phyloP scores from a whole-genome alignment of 2,329 filamentous ascomycete species.

The Orbilia blumenaviensis region DNA sequence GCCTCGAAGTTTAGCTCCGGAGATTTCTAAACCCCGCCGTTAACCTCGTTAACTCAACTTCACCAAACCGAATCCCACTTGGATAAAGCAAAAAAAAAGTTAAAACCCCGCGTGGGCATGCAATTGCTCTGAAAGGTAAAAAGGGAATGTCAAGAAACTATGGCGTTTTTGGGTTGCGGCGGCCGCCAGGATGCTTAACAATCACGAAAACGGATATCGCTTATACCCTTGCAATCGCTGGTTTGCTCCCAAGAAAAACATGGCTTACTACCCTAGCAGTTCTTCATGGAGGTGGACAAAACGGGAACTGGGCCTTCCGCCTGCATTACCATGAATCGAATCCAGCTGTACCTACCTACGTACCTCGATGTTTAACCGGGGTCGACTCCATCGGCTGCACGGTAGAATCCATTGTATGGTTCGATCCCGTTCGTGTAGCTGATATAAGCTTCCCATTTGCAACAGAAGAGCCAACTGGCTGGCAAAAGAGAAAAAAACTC shows the following conservation, averaged over 20 bases:
- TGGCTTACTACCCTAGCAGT: constrained; percentile 19
- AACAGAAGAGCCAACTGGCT: too few species aligned
- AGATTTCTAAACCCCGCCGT: constrained; percentile 21
- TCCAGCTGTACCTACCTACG: too few species aligned
- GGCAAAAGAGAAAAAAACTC: too few species aligned
- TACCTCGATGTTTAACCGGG: too few species aligned
- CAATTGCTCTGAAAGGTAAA: not conserved
- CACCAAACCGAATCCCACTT: too few species aligned
- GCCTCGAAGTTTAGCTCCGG: constrained; percentile 15
- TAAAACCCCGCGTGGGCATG: not conserved
- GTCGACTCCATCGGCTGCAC: not conserved
- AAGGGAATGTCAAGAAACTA: not conserved
- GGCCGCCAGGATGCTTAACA: not conserved
- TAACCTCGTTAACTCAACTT: not conserved
- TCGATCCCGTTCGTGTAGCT: too few species aligned
- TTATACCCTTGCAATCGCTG: not conserved
- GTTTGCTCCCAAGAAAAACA: too few species aligned
- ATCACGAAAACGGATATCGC: constrained; percentile 6
- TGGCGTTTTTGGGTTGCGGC: not conserved
- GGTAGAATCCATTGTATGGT: too few species aligned
- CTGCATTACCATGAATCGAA: not conserved
- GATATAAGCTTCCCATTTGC: too few species aligned
- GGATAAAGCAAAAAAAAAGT: not conserved
- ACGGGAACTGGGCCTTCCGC: not conserved
- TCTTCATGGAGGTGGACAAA: not conserved